A percentile compares a stretch with the other conserved stretches of the same genome.
Conservation (phyloP, 352 stramenopile genomes). For the Globisporangium irregulare region DNA sequence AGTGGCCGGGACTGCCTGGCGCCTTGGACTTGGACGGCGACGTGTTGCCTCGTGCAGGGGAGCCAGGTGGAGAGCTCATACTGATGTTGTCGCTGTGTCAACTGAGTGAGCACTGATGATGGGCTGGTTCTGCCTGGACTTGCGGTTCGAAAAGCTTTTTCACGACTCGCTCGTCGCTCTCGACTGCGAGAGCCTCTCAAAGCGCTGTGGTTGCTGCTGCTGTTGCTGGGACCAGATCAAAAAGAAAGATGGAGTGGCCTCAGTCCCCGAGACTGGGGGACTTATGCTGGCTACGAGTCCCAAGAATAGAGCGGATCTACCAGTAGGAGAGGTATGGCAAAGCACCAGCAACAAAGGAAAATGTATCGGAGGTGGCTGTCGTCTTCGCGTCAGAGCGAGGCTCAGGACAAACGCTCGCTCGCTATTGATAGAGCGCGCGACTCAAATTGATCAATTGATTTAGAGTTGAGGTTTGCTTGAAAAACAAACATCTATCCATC, state of each 20-base stretch:
- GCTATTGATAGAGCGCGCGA: slow-evolving; percentile 12
- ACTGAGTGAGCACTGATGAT: neutral
- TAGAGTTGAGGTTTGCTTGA: neutral
- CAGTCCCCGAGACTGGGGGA: neutral
- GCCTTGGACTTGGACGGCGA: slow-evolving; percentile 42
- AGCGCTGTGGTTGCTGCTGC: neutral
- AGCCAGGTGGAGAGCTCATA: slow-evolving; percentile 26
- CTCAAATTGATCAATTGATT: slow-evolving; percentile 1
- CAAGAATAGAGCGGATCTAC: neutral
- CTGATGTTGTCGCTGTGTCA: slow-evolving; percentile 1
- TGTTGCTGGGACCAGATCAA: neutral
- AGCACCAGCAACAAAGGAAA: neutral
- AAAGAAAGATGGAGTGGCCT: neutral
- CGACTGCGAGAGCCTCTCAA: neutral
- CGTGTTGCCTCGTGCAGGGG: slow-evolving; percentile 25
- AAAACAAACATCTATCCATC: neutral
- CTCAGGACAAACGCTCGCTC: neutral
- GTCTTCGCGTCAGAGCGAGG: neutral
- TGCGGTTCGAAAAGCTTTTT: slow-evolving; percentile 9
- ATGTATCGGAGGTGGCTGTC: neutral
- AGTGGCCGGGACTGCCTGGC: slow-evolving; percentile 26
- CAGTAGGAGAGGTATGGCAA: neutral
- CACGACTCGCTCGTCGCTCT: slow-evolving; percentile 4
- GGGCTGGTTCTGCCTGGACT: neutral
- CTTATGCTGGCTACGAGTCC: neutral